These are phyloP conservation scores for Hyparrhenia diplandra DNA, from an alignment of 176 grass and related monocot species.

Conservation along the genomic window DNA sequence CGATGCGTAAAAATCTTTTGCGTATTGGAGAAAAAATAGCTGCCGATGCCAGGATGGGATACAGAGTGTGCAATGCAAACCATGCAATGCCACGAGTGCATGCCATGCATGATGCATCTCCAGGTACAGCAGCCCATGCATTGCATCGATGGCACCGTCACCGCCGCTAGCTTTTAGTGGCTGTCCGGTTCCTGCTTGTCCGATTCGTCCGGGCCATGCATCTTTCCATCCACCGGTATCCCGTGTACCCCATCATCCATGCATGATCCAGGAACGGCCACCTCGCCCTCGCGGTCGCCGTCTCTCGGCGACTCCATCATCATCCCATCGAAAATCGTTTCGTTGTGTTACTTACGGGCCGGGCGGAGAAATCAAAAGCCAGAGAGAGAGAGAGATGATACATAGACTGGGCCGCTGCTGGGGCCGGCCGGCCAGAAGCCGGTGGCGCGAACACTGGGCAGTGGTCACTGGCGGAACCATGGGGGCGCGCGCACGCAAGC, in stretches of 20 bases:
- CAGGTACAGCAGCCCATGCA: not conserved
- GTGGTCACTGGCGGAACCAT: not conserved
- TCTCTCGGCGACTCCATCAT: not conserved
- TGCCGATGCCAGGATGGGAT: too few relatives aligned
- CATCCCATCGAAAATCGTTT: not conserved
- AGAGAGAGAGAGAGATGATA: not conserved
- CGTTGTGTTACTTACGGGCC: too few relatives aligned
- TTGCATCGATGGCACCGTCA: not conserved
- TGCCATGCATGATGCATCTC: not conserved
- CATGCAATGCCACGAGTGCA: not conserved
- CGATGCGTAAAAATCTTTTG: too few relatives aligned
- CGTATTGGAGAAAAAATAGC: too few relatives aligned
- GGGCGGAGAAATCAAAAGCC: not conserved
- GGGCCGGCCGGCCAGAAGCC: not conserved
- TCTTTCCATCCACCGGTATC: not conserved
- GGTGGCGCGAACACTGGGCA: not conserved
- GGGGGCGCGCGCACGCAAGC: not conserved
- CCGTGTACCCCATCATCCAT: not conserved
- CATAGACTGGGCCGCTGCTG: not conserved
- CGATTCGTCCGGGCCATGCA: too few relatives aligned
- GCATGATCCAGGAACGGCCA: not conserved
- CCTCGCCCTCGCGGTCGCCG: not conserved
- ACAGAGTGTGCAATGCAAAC: too few relatives aligned
- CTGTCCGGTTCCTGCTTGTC: not conserved
- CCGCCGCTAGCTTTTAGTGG: not conserved